Percentiles rank a stretch among this genome's conserved stretches.
Evolutionary conservation across 352 stramenopile species (phyloP).

Genomic region (Peronospora farinosa): DNA sequence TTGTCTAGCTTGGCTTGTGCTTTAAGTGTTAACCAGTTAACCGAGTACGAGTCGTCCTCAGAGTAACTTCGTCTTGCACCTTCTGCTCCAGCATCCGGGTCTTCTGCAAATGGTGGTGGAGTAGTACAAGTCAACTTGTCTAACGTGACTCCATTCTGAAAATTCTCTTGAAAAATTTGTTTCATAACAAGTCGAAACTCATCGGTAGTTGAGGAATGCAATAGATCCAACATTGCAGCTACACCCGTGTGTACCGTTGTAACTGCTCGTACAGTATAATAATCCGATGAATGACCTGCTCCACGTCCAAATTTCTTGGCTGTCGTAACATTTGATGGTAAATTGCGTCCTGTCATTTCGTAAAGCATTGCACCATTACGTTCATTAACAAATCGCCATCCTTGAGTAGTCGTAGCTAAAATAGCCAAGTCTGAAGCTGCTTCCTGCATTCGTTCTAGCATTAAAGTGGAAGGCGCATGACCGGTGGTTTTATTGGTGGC

Average conservation of each 20-base stretch:
- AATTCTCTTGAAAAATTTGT: constrained; percentile 56
- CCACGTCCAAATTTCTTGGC: constrained; percentile 41
- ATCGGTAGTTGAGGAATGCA: constrained; percentile 40
- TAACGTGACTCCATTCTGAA: constrained; percentile 41
- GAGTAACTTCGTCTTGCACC: constrained; percentile 33
- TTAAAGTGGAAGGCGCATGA: constrained; percentile 47
- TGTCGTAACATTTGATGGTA: constrained; percentile 39
- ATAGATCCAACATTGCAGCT: constrained; percentile 37
- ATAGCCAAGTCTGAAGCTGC: constrained; percentile 50
- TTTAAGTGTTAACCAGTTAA: constrained; percentile 62
- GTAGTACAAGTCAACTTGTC: constrained; percentile 58
- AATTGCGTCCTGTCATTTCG: constrained; percentile 47
- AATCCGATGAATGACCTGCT: constrained; percentile 48
- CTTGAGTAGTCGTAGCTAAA: constrained; percentile 35
- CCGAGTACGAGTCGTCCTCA: constrained; percentile 61
- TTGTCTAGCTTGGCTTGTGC: constrained; percentile 29
- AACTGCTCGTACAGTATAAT: constrained; percentile 58
- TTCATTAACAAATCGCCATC: constrained; percentile 48
- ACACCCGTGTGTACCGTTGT: constrained; percentile 49
- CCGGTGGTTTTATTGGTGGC: constrained; percentile 40
- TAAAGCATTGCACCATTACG: constrained; percentile 53
- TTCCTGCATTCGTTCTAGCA: constrained; percentile 58
- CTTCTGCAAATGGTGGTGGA: constrained; percentile 39
- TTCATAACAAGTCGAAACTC: constrained; percentile 48
- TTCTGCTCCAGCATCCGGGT: constrained; percentile 24